Percentiles rank a stretch among this genome's conserved stretches.
Conservation (phyloP, 495 filamentous ascomycete species). For the Podospora didyma region DNA sequence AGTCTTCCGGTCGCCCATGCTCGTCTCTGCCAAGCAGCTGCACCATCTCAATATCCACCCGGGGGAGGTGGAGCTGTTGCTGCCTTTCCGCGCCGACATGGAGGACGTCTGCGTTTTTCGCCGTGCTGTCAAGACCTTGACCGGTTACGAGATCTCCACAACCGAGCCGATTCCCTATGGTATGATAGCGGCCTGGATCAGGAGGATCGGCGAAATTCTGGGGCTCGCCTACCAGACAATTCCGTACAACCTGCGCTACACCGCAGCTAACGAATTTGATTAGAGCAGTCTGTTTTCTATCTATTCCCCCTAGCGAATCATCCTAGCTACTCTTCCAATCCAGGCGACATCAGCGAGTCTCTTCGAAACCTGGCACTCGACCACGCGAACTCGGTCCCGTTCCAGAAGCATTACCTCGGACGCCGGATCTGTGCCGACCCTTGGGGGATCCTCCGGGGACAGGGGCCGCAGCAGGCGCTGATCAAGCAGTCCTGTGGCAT, state of each 20-base stretch:
- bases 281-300: conserved; percentile 6
- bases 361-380: conserved; percentile 7
- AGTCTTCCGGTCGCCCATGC: conserved; percentile 3
- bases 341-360: conserved; percentile 1
- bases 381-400: conserved; percentile 8
- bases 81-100: conserved; percentile 1
- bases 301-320: background rate
- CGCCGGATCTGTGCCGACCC: conserved; percentile 1
- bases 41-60: conserved; percentile 4
- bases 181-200: conserved; percentile 5
- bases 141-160: conserved; percentile 6
- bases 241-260: conserved; percentile 6
- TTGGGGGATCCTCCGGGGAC: conserved; percentile 3
- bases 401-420: conserved; percentile 11
- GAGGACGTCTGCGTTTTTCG: conserved; percentile 8
- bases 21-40: background rate
- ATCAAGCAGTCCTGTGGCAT: conserved; percentile 1
- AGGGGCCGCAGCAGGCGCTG: conserved; percentile 2
- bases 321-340: conserved; percentile 2
- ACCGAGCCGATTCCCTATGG: background rate
- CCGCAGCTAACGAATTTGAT: conserved; percentile 8
- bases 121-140: conserved; percentile 5
- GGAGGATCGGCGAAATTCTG: conserved; percentile 1
- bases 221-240: conserved; percentile 6
- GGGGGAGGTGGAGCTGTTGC: conserved; percentile 1